Percentiles rank a stretch among this genome's conserved stretches.
phyloP scores from a whole-genome alignment of 768 basidiomycete species.

The Pisolithus marmoratus region DNA sequence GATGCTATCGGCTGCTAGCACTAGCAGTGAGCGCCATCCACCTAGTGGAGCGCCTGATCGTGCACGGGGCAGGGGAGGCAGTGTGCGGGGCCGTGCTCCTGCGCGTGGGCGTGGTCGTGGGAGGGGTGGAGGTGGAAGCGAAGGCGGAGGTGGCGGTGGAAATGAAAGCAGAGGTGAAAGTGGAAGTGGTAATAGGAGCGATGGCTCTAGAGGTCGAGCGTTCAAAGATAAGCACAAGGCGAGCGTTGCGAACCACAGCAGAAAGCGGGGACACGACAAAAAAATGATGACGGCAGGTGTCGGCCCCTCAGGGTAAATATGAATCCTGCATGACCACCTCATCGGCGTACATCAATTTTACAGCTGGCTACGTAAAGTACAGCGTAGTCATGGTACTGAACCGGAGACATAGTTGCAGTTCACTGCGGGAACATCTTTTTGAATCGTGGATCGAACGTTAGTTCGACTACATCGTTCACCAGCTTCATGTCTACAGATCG shows the following conservation, averaged over 20 bases:
- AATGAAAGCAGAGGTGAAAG: slow-evolving; percentile 3
- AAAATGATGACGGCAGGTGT: slow-evolving; percentile 71
- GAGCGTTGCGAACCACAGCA: slow-evolving; percentile 62
- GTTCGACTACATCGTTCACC: slow-evolving; percentile 55
- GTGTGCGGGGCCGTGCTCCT: too few species aligned
- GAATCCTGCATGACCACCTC: neutral
- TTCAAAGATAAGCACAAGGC: slow-evolving; percentile 77
- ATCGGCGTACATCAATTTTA: neutral
- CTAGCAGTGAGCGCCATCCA: slow-evolving; percentile 10
- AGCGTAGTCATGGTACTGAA: neutral
- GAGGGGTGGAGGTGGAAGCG: slow-evolving; percentile 35
- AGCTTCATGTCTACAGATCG: slow-evolving; percentile 45
- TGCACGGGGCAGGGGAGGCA: slow-evolving; percentile 14
- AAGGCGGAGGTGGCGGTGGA: slow-evolving; percentile 36
- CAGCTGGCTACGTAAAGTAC: neutral
- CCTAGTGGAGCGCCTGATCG: neutral
- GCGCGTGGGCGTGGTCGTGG: slow-evolving; percentile 29
- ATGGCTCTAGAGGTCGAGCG: slow-evolving; percentile 50
- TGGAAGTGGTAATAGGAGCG: slow-evolving; percentile 31
- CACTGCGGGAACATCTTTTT: slow-evolving; percentile 40
- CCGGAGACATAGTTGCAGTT: neutral
- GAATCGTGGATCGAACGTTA: slow-evolving; percentile 57
- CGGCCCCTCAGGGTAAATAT: slow-evolving; percentile 25
- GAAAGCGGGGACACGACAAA: slow-evolving; percentile 83
- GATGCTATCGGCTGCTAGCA: neutral